A percentile compares a stretch with the other conserved stretches of the same genome.
phyloP scores from a whole-genome alignment of 805 yeast species.

The Jamesozyma spencerorum region DNA sequence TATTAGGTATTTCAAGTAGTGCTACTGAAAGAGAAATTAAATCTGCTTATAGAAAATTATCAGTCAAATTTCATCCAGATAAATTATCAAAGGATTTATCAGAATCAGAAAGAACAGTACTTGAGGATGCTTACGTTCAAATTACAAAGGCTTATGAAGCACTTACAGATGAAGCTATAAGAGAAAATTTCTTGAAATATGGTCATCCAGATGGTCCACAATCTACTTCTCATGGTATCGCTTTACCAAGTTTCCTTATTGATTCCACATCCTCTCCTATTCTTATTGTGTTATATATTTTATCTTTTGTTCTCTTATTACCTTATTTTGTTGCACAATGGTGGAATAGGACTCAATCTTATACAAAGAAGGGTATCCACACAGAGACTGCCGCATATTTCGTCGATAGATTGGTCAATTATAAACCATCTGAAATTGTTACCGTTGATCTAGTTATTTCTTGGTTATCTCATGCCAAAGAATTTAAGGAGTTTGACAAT shows the following conservation, averaged over 20 bases:
- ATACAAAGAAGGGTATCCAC: constrained; percentile 76
- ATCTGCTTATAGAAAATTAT: constrained; percentile 74
- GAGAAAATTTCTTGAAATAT: constrained; percentile 70
- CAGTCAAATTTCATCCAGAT: constrained; percentile 89
- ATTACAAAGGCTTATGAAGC: constrained; percentile 92
- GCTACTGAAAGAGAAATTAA: constrained; percentile 73
- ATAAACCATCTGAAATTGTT: constrained; percentile 55
- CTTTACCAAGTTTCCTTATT: constrained; percentile 82
- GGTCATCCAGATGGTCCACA: constrained; percentile 99
- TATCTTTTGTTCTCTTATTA: constrained; percentile 64
- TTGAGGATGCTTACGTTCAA: constrained; percentile 70
- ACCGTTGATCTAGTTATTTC: constrained; percentile 48
- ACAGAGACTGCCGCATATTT: constrained; percentile 74
- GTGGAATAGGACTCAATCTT: constrained; percentile 80
- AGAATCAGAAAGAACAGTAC: constrained; percentile 42
- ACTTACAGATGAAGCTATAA: constrained; percentile 78
- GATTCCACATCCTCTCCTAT: constrained; percentile 69
- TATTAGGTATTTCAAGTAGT: constrained; percentile 61
- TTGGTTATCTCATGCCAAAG: constrained; percentile 58
- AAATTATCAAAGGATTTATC: constrained; percentile 59
- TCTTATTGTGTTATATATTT: constrained; percentile 56
- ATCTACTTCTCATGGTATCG: constrained; percentile 84
- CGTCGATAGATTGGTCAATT: constrained; percentile 63
- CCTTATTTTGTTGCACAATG: constrained; percentile 77
- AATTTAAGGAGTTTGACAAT: constrained; percentile 40